A percentile compares a stretch with the other conserved stretches of the same genome.
phyloP scores from a whole-genome alignment of 352 stramenopile species.

The Phytophthora gonapodyides region DNA sequence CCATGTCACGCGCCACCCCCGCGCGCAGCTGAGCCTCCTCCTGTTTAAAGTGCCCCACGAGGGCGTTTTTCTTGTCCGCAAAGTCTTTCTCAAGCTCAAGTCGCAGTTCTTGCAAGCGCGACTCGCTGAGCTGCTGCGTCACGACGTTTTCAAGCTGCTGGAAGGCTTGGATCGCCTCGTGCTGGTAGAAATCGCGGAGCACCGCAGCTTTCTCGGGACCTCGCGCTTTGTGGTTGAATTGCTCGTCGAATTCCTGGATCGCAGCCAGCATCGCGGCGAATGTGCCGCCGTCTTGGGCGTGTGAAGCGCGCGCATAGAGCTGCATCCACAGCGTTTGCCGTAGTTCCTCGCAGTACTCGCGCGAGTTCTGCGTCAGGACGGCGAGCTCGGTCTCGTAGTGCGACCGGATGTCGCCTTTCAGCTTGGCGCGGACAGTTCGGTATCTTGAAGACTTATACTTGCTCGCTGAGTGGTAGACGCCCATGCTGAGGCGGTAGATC shows the following conservation, averaged over 20 bases:
- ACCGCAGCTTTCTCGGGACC: slow-evolving; percentile 61
- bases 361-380: slow-evolving; percentile 52
- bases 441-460: slow-evolving; percentile 50
- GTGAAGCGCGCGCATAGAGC: slow-evolving; percentile 24
- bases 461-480: slow-evolving; percentile 59
- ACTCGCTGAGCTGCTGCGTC: slow-evolving; percentile 59
- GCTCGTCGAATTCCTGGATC: slow-evolving; percentile 56
- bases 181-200: slow-evolving; percentile 60
- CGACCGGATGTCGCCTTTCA: slow-evolving; percentile 55
- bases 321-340: slow-evolving; percentile 47
- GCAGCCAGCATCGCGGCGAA: slow-evolving; percentile 53
- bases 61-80: slow-evolving; percentile 56
- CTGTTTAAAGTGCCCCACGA: slow-evolving; percentile 69
- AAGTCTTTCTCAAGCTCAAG: slow-evolving; percentile 62
- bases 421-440: slow-evolving; percentile 49
- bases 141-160: slow-evolving; percentile 55
- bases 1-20: slow-evolving; percentile 60
- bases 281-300: slow-evolving; percentile 14
- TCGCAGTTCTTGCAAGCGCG: slow-evolving; percentile 53
- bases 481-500: slow-evolving; percentile 68
- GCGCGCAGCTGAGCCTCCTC: slow-evolving; percentile 65
- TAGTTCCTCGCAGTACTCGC: slow-evolving; percentile 52
- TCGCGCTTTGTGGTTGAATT: slow-evolving; percentile 48
- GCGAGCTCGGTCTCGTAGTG: slow-evolving; percentile 46
- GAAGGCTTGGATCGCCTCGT: slow-evolving; percentile 61